Evolutionary conservation across 768 basidiomycete species (phyloP).

Genomic region (Exidia glandulosa): DNA sequence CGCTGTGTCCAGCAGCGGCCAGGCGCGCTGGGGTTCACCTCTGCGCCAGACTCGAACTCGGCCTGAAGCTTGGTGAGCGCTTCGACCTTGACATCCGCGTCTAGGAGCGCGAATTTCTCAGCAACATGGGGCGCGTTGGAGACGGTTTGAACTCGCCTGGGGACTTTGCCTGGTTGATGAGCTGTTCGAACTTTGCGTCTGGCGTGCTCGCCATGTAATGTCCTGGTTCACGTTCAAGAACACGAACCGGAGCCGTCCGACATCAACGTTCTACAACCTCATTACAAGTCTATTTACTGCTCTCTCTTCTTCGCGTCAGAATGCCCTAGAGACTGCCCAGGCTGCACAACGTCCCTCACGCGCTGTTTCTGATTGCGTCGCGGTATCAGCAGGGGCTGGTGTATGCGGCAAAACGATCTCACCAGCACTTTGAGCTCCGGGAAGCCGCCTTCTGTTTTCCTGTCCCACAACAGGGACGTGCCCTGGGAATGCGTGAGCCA

Average conservation of each 20-base stretch:
- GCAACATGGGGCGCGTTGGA: slow-evolving; percentile 3
- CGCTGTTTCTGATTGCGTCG: slow-evolving; percentile 61
- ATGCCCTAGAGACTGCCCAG: slow-evolving; percentile 75
- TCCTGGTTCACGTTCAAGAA: slow-evolving; percentile 18
- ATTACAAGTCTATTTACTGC: background rate
- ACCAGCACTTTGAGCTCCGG: slow-evolving; percentile 83
- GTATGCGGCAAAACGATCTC: slow-evolving; percentile 15
- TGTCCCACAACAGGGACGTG: slow-evolving; percentile 67
- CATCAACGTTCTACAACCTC: background rate
- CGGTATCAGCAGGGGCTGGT: background rate
- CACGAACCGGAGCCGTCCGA: background rate
- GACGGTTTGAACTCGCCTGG: slow-evolving; percentile 36
- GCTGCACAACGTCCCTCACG: slow-evolving; percentile 73
- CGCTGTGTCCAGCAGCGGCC: background rate
- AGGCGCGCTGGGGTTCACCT: slow-evolving; percentile 34
- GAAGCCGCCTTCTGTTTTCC: slow-evolving; percentile 85
- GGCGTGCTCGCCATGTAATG: slow-evolving; percentile 32
- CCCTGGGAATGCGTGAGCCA: slow-evolving; percentile 44
- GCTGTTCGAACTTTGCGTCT: slow-evolving; percentile 11
- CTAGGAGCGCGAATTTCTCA: slow-evolving; percentile 26
- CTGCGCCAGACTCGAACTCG: slow-evolving; percentile 57
- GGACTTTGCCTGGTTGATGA: slow-evolving; percentile 53
- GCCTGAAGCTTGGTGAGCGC: slow-evolving; percentile 68
- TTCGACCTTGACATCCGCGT: slow-evolving; percentile 72
- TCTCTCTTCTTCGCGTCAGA: slow-evolving; percentile 49